These are phyloP conservation scores for Tilletia walkeri DNA, from an alignment of 1,284 basidiomycete genomes.

Conservation along the genomic window DNA sequence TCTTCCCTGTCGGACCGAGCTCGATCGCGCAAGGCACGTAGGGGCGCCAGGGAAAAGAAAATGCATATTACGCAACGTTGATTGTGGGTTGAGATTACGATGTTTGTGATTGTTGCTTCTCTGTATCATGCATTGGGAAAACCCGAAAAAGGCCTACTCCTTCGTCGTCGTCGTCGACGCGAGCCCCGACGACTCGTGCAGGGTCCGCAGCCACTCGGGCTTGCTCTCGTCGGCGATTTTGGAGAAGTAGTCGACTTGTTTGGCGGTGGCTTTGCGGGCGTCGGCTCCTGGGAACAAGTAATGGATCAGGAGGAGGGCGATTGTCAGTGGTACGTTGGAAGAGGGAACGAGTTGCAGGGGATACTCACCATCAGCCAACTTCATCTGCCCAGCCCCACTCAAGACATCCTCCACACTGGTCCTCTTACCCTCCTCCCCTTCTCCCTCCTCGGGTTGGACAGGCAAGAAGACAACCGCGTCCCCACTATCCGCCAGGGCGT, in stretches of 20 bases:
- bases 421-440: not conserved
- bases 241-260: not conserved
- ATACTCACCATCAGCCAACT: slow-evolving; percentile 6
- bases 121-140: no score
- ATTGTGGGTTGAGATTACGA: no score
- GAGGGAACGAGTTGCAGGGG: not conserved
- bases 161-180: not conserved
- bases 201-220: slow-evolving; percentile 4
- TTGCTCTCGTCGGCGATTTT: not conserved
- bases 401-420: not conserved
- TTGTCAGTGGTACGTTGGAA: no score
- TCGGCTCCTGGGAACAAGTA: not conserved
- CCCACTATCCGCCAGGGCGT: not conserved
- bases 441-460: not conserved
- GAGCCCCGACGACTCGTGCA: not conserved
- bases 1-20: no score
- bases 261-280: not conserved
- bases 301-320: no score
- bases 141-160: not conserved
- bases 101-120: no score
- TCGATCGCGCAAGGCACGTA: not conserved
- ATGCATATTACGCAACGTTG: no score
- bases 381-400: not conserved
- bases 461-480: not conserved
- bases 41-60: not conserved